Base-by-base conservation (phyloP, 768 basidiomycete species). In the Cystobasidium tubakii region DNA sequence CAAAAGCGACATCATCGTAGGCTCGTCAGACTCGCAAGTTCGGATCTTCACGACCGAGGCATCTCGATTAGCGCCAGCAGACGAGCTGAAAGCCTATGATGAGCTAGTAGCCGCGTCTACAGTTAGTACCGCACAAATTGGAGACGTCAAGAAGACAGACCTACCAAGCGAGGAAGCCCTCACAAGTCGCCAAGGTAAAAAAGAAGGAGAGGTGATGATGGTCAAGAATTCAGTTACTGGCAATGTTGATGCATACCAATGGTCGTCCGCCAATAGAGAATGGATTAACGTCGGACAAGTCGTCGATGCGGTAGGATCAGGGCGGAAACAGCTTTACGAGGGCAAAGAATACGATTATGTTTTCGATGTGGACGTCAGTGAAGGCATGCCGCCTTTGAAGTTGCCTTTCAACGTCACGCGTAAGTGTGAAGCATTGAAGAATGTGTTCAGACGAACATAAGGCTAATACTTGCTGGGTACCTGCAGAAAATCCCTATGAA, bases 331-430 rank as follows among this genome's bases (percentile, higher is more conserved):
- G 81, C 85, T 96, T n/a, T 89, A 90, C 75, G 82, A 92, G 77
- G 96, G 96, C 21, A 88, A 89, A 79, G 95, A 98, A 82, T 99
- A 94, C 79, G 96, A 99, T 82, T 96, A 96, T 79, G 95, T 99
- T n/a, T 97, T 98, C 79, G 94, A 96, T 79, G 94, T 99, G 42
- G 96, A 98, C 79, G 89, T 97, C 31, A 86, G 91, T 79, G 95
- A 96, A 74, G 94, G 93, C 1, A 87, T 87, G 19, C 94, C 95
- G 13, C 88, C 94, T 7, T 84, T 98, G 76, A 98, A 97, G 79
- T 85, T 99, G 25, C 95, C 95, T 0, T 98, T 91, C 81, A 97
- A 98, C 80, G 87, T 86, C 29, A 86, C 74, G 25, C 65, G 73
- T 76, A 31, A 7, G 66, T 60, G 66, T 60, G n/a, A 64, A 33